These are phyloP conservation scores for Coemansia pectinata DNA, from an alignment of 192 early-diverging fungal genomes.

Conservation along the genomic window DNA sequence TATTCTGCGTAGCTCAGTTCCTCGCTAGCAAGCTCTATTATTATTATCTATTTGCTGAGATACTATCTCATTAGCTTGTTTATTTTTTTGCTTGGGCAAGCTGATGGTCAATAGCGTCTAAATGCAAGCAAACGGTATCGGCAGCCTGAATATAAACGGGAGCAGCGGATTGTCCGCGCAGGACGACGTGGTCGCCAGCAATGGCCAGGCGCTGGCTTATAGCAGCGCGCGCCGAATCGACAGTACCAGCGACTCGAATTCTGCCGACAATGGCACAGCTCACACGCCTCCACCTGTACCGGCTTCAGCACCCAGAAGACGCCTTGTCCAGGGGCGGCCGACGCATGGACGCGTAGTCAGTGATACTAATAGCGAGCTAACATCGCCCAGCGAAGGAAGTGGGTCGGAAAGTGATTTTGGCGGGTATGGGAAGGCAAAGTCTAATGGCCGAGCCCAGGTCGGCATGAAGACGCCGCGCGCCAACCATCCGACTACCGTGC, in stretches of 20 bases:
- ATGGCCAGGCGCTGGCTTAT: conserved; percentile 6
- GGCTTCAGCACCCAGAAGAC: conserved; percentile 9
- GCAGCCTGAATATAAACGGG: conserved; percentile 32
- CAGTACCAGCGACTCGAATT: conserved; percentile 1
- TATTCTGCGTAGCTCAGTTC: background rate
- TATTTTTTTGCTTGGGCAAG: conserved; percentile 5
- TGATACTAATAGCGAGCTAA: conserved; percentile 52
- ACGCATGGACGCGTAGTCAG: conserved; percentile 47
- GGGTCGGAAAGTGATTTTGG: conserved; percentile 46
- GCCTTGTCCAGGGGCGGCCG: conserved; percentile 38
- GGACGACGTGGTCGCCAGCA: conserved; percentile 4
- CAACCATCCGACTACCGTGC: conserved; percentile 13
- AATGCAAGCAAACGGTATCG: conserved; percentile 54
- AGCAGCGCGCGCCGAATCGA: conserved; percentile 10
- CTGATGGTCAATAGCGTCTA: conserved; percentile 16
- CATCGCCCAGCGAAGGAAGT: conserved; percentile 23
- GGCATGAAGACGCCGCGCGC: conserved; percentile 53
- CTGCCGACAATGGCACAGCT: background rate
- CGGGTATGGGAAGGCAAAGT: conserved; percentile 21
- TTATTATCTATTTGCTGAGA: background rate
- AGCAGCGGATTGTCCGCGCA: conserved; percentile 19
- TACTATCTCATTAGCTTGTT: background rate
- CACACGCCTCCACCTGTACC: conserved; percentile 8
- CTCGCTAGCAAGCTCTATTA: background rate
- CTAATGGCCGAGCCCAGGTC: conserved; percentile 30